phyloP scores from a whole-genome alignment of 2,329 filamentous ascomycete genomes.

The Kalmusia sp. region DNA sequence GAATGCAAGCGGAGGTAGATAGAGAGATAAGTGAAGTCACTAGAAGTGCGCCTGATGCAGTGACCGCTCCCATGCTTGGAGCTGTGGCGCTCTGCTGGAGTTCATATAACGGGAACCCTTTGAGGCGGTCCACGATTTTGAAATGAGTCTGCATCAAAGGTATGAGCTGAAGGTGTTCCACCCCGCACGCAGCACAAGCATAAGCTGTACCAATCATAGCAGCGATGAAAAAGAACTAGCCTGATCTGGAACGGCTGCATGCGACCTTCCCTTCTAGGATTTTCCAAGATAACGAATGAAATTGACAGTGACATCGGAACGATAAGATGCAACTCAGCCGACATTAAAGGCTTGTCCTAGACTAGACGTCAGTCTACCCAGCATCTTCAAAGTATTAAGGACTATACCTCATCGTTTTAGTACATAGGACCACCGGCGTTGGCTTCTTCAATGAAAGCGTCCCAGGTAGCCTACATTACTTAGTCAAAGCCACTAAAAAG shows the following conservation, averaged over 20 bases:
- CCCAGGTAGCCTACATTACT: neutral
- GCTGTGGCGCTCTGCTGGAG: neutral
- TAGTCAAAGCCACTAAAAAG: neutral
- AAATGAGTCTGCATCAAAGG: neutral
- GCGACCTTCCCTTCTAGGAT: neutral
- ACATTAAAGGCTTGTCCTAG: too few relatives aligned
- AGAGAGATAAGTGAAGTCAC: neutral
- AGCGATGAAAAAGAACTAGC: neutral
- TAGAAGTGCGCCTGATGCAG: neutral
- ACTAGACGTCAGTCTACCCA: neutral
- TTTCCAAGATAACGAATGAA: neutral
- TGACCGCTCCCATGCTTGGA: neutral
- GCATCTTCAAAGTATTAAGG: neutral
- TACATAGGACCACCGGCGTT: neutral
- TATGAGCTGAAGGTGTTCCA: neutral
- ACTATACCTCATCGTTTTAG: too few relatives aligned
- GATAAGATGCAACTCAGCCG: neutral
- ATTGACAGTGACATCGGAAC: neutral
- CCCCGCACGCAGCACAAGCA: neutral
- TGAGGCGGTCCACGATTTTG: neutral
- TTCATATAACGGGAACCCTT: neutral
- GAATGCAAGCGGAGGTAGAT: conserved; percentile 22
- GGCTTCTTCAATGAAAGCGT: neutral
- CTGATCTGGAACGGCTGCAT: neutral
- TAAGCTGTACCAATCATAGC: neutral